phyloP scores from a whole-genome alignment of 2,329 filamentous ascomycete genomes.

The Cladophialophora psammophila region DNA sequence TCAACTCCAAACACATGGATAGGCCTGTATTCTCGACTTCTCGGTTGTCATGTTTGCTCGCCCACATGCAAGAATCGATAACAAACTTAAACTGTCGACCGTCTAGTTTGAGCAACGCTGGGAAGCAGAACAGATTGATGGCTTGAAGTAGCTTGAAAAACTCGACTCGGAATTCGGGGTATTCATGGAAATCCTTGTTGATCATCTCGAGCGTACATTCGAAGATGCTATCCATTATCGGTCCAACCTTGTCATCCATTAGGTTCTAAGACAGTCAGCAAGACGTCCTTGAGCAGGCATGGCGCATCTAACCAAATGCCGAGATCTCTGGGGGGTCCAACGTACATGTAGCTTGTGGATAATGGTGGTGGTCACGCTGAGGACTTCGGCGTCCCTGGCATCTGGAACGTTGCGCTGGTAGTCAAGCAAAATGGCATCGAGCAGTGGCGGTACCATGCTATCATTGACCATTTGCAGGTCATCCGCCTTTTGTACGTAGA shows the following conservation, averaged over 20 bases:
- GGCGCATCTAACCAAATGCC: slow-evolving; percentile 56
- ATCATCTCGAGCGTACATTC: slow-evolving; percentile 99
- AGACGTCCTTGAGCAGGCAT: slow-evolving; percentile 36
- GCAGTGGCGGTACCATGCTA: slow-evolving; percentile 92
- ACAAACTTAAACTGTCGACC: slow-evolving; percentile 99
- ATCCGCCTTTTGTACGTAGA: slow-evolving; percentile 97
- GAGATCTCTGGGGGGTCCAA: slow-evolving; percentile 62
- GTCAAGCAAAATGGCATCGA: slow-evolving; percentile 92
- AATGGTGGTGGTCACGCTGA: slow-evolving; percentile 97
- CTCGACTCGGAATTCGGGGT: slow-evolving; percentile 97
- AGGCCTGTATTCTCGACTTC: slow-evolving; percentile 96
- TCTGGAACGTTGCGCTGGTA: slow-evolving; percentile 97
- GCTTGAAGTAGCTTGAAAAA: slow-evolving; percentile 97
- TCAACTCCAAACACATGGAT: slow-evolving; percentile 96
- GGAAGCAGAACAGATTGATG: slow-evolving; percentile 98
- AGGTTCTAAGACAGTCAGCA: slow-evolving; percentile 67
- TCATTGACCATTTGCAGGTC: slow-evolving; percentile 90
- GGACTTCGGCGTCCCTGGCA: slow-evolving; percentile 92
- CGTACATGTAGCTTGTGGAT: slow-evolving; percentile 95
- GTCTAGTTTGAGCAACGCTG: slow-evolving; percentile 89
- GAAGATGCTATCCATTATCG: slow-evolving; percentile 98
- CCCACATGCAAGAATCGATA: slow-evolving; percentile 99
- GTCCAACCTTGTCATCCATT: slow-evolving; percentile 98
- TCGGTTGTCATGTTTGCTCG: slow-evolving; percentile 99
- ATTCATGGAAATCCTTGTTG: slow-evolving; percentile 99